Base-by-base conservation (phyloP, 2,329 filamentous ascomycete species). In the Chlorencoelia australis region DNA sequence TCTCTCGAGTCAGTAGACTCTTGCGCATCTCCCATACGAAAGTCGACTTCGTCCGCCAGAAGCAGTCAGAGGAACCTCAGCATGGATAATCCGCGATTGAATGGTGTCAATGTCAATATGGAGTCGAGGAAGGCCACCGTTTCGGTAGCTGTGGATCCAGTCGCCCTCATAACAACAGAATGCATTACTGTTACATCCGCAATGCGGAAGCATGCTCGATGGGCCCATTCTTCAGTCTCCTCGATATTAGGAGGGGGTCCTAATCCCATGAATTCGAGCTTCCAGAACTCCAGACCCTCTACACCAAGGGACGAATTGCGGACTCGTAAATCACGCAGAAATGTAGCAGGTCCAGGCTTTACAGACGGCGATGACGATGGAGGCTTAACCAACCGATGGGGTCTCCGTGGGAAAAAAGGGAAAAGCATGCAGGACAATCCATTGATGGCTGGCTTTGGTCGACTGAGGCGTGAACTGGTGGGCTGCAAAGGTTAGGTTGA, bases 341-440 rank as follows among this genome's bases (percentile, higher is more conserved):
- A 38, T 22, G 51, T 47, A 32, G 32, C 43, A n/a, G 44, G 42
- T 8, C 28, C 32, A 10, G 46, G 48, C 5, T 29, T 47, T 15
- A 54, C 48, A n/a, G 68, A 74, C 30, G 62, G 56, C 17, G 51
- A 54, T 5, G 61, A 67, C 37, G 75, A 82, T 46, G 60, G 64
- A 30, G 73, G 70, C 13, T 66, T 87, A 41, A 76, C 81, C 21
- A 93, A 87, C 57, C 71, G 89, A 62, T 98, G 91, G 91, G 89
- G 91, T 0, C 62, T 96, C 42, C 72, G 91, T 42, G 91, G 89
- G 21, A 94, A 94, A 71, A 94, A 87, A 63, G 89, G 88, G 34
- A 94, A 89, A 68, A 94, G 86, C 65, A 82, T 95, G 72, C 87
- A 95, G 63, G 91, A 96, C 61, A 94, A 96, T 53, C 91, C 91